Percentiles rank a stretch among this genome's conserved stretches.
These are phyloP conservation scores for Tilletia indica DNA, from an alignment of 1,284 basidiomycete species.

Conservation along the genomic window DNA sequence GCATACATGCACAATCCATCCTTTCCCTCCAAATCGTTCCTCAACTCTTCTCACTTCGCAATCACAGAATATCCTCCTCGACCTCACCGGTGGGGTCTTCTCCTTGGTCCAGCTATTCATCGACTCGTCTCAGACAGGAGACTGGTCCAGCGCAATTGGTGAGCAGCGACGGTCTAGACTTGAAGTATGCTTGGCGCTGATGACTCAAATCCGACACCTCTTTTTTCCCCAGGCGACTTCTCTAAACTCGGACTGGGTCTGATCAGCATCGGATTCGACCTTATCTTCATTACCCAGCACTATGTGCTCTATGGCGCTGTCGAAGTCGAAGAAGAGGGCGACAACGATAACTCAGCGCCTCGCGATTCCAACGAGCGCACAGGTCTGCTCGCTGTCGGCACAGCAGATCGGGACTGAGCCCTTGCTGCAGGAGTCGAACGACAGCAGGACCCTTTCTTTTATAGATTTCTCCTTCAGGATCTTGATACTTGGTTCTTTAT, in stretches of 20 bases:
- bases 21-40: constrained; percentile 21
- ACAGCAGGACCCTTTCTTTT: background rate
- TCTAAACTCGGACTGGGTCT: constrained; percentile 46
- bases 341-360: background rate
- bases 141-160: constrained; percentile 18
- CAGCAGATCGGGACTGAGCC: background rate
- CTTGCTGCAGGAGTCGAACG: too few relatives aligned
- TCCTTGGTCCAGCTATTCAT: constrained; percentile 11
- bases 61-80: constrained; percentile 24
- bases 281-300: constrained; percentile 57
- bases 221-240: constrained; percentile 25
- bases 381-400: background rate
- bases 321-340: background rate
- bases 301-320: constrained; percentile 48
- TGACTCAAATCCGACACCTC: background rate
- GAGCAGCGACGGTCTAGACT: background rate
- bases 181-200: background rate
- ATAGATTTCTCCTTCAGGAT: background rate
- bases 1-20: constrained; percentile 46
- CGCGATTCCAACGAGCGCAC: background rate
- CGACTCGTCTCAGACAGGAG: constrained; percentile 16
- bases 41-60: background rate
- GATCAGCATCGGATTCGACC: constrained; percentile 56
- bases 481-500: too few relatives aligned
- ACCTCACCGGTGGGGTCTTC: constrained; percentile 25